phyloP scores from a whole-genome alignment of 139 green algal genomes.

The Nannochloris sp. region DNA sequence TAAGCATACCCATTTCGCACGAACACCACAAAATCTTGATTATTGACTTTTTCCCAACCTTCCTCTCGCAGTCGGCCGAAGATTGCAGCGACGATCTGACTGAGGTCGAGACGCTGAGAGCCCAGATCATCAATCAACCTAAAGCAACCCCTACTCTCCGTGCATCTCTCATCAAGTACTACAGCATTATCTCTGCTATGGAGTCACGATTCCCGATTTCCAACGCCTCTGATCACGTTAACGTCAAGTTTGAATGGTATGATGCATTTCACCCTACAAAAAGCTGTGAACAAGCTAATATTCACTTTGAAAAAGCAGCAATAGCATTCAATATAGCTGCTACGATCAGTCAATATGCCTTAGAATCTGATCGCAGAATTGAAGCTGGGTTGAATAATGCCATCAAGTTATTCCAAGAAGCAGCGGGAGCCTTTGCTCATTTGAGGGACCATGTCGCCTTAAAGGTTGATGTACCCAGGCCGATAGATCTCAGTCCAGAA shows the following conservation, averaged over 20 bases:
- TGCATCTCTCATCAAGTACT: constrained; percentile 77
- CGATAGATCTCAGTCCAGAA: constrained; percentile 72
- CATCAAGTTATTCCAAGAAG: constrained; percentile 60
- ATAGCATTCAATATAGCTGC: constrained; percentile 91
- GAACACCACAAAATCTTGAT: neutral
- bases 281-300: constrained; percentile 57
- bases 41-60: neutral
- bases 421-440: constrained; percentile 68
- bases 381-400: constrained; percentile 68
- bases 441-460: constrained; percentile 60
- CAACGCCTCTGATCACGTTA: constrained; percentile 52
- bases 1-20: too few relatives aligned
- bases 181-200: constrained; percentile 65
- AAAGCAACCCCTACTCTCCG: neutral
- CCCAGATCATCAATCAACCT: neutral
- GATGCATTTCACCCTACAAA: constrained; percentile 77
- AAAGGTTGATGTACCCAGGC: constrained; percentile 53
- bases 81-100: constrained; percentile 65
- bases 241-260: constrained; percentile 53
- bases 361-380: constrained; percentile 59
- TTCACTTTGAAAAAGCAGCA: constrained; percentile 88
- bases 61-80: constrained; percentile 24
- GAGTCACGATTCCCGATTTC: constrained; percentile 89
- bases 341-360: constrained; percentile 60
- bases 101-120: constrained; percentile 33